Base-by-base conservation (phyloP, 306 rosid genomes). In the Casuarina glauca region DNA sequence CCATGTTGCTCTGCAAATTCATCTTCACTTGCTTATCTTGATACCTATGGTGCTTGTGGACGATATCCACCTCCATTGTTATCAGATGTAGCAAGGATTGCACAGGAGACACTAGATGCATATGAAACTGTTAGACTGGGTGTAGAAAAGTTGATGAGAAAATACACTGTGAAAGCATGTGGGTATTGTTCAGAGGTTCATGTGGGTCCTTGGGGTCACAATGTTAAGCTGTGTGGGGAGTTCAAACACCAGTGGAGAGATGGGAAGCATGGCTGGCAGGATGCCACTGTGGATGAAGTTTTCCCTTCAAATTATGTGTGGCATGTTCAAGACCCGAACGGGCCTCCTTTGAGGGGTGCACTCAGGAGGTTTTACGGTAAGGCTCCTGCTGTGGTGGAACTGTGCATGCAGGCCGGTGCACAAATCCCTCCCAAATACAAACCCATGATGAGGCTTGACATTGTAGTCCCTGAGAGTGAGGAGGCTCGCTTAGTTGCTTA, bases 161-260 rank as follows among this genome's bases (percentile, higher is more conserved):
- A 87, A 84, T 95, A 90, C 84, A 79, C 93, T 0, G 97, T 92
- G 84, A 95, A 95, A 83, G 93, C 93, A 2, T 95, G 98, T 10
- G 98, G 98, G 44, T 95, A 95, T 84, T 95, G 98, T 80, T 80
- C 96, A 2, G 98, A 95, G 95, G 97, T 95, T 78, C 98, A 95
- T 53, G 97, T 95, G n/a, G 97, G 98, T 61, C 98, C 97, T 72
- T 95, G 98, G 98, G 98, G 97, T 43, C 97, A 95, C 91, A 92
- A 89, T 62, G 97, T 88, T 17, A 95, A 92, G 88, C 93, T 95
- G 44, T 95, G 98, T 75, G 97, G 98, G 70, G 90, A 87, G 52
- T 95, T 95, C 84, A 95, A 95, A 89, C 98, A 95, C 81, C 98
- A 95, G 54, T 95, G 98, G 98, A 91, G 98, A 83, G 98, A 95